Base-by-base conservation (phyloP, 345 rosid species). In the Chamaenerion angustifolium region DNA sequence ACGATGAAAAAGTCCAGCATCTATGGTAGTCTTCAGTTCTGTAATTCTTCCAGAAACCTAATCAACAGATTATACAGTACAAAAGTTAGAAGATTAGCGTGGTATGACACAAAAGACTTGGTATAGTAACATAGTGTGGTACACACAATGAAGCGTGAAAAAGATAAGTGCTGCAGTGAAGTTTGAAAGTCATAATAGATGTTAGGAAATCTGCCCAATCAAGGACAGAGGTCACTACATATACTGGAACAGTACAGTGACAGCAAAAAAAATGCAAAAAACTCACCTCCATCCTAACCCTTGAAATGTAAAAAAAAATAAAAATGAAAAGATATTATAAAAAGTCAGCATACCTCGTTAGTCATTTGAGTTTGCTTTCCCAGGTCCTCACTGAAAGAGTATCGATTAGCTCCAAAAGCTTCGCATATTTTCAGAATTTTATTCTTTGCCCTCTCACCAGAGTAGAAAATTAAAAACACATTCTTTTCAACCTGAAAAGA, bases 331-430 rank as follows among this genome's bases (percentile, higher is more conserved):
- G 15, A 47, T 17, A 46, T 25, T n/a, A 52, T 10, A 56, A 63
- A 6, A 35, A 52, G 13, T 45, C 12, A 9, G 21, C 59, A 57
- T 71, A 85, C 99, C 77, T 85, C 79, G 2, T 60, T 52, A 55
- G 73, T 68, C 78, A 78, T 78, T 54, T 80, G 79, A 56, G 66
- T 66, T 72, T 85, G 99, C 65, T 66, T 84, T 52, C 80, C 77
- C 21, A 79, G 57, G 13, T 88, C 96, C 60, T 85, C 96, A 15
- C 76, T 68, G 71, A 88, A 93, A 61, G 92, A 70, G 71, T 92
- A 92, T 45, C 94, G 90, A 64, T 82, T 93, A 56, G 99, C 95
- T 27, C 90, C 99, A 82, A 88, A 88, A 55, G 94, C 99, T 64
- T 93, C 99, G 69, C 95, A 82, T 60, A 85, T 88, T 72, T 85